Conservation (phyloP, 805 yeast species). For the Spathaspora gorwiae region DNA sequence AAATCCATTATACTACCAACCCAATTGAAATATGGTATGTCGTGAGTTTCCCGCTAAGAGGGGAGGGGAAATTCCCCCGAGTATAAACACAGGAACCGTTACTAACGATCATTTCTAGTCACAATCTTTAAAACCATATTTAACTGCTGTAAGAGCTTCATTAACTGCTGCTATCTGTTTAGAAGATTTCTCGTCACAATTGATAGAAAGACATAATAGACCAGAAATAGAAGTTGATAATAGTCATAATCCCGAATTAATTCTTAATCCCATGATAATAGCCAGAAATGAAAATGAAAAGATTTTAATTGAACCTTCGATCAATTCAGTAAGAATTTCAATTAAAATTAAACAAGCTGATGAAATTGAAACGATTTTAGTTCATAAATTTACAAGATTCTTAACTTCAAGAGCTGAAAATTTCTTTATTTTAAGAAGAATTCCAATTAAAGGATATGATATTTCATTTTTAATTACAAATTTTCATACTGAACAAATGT, state of each 20-base stretch:
- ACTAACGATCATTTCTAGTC: conserved; percentile 49
- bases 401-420: conserved; percentile 94
- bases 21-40: no score
- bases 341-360: conserved; percentile 95
- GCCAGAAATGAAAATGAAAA: conserved; percentile 92
- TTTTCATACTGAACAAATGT: conserved; percentile 91
- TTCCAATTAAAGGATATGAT: conserved; percentile 86
- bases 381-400: conserved; percentile 90
- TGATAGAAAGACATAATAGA: conserved; percentile 93
- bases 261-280: conserved; percentile 83
- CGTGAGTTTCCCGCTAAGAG: no score
- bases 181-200: conserved; percentile 91
- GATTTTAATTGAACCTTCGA: conserved; percentile 88
- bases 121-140: conserved; percentile 93
- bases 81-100: no score
- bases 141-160: conserved; percentile 89
- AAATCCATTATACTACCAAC: no score
- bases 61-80: no score
- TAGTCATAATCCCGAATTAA: conserved; percentile 66
- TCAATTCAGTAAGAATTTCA: conserved; percentile 86
- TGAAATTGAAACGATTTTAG: conserved; percentile 91
- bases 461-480: conserved; percentile 91
- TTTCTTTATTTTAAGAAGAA: conserved; percentile 86
- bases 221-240: conserved; percentile 92
- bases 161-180: conserved; percentile 89